These are phyloP conservation scores for Backusella tuberculispora DNA, from an alignment of 192 early-diverging fungal genomes.

Conservation along the genomic window DNA sequence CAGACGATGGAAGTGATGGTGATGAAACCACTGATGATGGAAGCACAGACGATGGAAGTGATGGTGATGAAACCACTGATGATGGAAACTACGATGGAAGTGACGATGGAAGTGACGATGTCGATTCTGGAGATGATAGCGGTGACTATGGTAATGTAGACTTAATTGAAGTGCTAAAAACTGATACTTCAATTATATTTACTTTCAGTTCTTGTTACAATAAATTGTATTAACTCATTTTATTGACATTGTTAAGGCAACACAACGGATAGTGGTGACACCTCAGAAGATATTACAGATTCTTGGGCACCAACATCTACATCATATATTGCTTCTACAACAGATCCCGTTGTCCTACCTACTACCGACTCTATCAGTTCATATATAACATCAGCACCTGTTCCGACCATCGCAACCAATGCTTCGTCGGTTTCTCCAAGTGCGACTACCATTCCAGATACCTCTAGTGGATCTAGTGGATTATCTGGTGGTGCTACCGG, in stretches of 20 bases:
- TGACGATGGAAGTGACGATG: background rate
- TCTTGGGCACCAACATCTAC: slow-evolving; percentile 2
- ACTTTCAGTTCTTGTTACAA: background rate
- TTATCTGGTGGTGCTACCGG: background rate
- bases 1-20: background rate
- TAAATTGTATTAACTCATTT: background rate
- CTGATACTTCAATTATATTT: background rate
- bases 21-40: background rate
- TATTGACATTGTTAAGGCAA: background rate
- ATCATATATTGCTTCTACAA: background rate
- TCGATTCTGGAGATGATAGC: background rate
- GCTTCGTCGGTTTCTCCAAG: background rate
- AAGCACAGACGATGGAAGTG: no score
- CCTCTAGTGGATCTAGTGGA: background rate
- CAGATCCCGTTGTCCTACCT: background rate
- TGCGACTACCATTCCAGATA: background rate
- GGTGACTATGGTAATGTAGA: background rate
- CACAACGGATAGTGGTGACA: background rate
- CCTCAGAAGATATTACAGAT: background rate
- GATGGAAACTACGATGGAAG: background rate
- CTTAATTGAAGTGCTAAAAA: background rate
- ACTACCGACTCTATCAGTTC: background rate
- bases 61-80: background rate
- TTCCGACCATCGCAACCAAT: background rate
- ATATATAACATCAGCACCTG: background rate